These are phyloP conservation scores for Penicillium nucicola DNA, from an alignment of 495 filamentous ascomycete genomes.

Conservation along the genomic window DNA sequence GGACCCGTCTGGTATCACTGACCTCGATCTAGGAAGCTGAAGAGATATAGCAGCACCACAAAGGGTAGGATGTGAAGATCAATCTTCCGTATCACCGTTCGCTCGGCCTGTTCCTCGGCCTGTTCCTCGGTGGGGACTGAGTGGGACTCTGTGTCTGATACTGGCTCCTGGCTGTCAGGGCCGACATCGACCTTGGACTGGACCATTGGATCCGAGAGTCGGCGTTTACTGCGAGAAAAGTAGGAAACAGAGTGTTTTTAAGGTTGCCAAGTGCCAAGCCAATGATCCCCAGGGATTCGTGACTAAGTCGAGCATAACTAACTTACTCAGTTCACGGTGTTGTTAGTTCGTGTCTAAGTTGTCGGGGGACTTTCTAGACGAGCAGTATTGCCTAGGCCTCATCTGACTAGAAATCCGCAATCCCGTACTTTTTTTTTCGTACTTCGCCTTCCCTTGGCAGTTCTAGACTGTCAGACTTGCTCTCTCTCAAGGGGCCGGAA, in stretches of 20 bases:
- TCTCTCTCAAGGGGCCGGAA: too few species aligned
- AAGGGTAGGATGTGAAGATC: conserved; percentile 60
- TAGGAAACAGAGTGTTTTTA: background rate
- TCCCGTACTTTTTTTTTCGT: too few species aligned
- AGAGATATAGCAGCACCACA: conserved; percentile 58
- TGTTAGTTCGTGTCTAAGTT: too few species aligned
- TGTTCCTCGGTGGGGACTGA: conserved; percentile 25
- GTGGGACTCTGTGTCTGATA: conserved; percentile 3
- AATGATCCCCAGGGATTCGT: too few species aligned
- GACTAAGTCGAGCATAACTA: too few species aligned
- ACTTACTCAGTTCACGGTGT: too few species aligned
- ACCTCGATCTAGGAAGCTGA: conserved; percentile 65
- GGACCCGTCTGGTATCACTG: conserved; percentile 7
- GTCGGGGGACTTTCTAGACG: too few species aligned
- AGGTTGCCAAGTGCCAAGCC: conserved; percentile 7
- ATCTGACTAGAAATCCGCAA: too few species aligned
- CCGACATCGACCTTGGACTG: background rate
- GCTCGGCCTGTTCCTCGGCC: conserved; percentile 43
- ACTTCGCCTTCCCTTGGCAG: too few species aligned
- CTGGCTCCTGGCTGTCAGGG: background rate
- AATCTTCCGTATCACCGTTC: conserved; percentile 49
- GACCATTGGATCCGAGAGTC: background rate
- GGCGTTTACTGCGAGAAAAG: too few species aligned
- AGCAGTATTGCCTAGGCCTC: too few species aligned
- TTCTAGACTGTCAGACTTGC: too few species aligned